Conservation (phyloP, 2,329 filamentous ascomycete genomes). For the Tolypocladium capitatum region DNA sequence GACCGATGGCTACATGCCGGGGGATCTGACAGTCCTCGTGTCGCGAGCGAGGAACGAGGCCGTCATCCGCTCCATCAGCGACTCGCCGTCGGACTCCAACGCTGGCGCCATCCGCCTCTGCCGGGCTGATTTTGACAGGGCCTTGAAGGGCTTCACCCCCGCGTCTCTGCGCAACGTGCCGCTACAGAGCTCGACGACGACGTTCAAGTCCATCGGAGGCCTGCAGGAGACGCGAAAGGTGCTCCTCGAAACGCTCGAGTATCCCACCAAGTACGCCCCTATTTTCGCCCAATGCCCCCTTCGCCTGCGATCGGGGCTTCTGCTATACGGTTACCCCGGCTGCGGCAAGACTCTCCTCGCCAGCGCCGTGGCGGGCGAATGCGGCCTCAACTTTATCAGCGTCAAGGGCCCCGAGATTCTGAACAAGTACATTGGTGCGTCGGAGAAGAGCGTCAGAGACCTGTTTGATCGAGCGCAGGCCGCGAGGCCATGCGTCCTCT, state of each 20-base stretch:
- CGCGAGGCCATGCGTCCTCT: slow-evolving; percentile 83
- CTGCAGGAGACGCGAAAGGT: slow-evolving; percentile 74
- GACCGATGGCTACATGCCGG: slow-evolving; percentile 97
- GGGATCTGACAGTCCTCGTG: slow-evolving; percentile 75
- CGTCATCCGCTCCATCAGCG: slow-evolving; percentile 66
- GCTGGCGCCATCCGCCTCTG: slow-evolving; percentile 47
- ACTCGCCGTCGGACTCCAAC: slow-evolving; percentile 30
- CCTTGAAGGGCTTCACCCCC: slow-evolving; percentile 84
- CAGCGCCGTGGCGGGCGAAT: slow-evolving; percentile 94
- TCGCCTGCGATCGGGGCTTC: slow-evolving; percentile 79
- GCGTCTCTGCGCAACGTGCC: slow-evolving; percentile 91
- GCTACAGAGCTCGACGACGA: slow-evolving; percentile 82
- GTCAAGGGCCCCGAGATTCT: slow-evolving; percentile 97
- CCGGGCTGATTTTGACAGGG: slow-evolving; percentile 66
- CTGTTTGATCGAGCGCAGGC: slow-evolving; percentile 87
- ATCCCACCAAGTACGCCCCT: slow-evolving; percentile 93
- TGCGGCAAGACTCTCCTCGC: slow-evolving; percentile 95
- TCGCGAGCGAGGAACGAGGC: slow-evolving; percentile 84
- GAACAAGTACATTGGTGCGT: slow-evolving; percentile 98
- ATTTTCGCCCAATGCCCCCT: slow-evolving; percentile 95
- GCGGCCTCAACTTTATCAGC: slow-evolving; percentile 93
- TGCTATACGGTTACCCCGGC: slow-evolving; percentile 89
- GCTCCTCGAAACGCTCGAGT: slow-evolving; percentile 89
- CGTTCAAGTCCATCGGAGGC: slow-evolving; percentile 84
- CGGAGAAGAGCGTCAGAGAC: slow-evolving; percentile 90